Base-by-base conservation (phyloP, 805 yeast species). In the Yamadazyma kitorensis region DNA sequence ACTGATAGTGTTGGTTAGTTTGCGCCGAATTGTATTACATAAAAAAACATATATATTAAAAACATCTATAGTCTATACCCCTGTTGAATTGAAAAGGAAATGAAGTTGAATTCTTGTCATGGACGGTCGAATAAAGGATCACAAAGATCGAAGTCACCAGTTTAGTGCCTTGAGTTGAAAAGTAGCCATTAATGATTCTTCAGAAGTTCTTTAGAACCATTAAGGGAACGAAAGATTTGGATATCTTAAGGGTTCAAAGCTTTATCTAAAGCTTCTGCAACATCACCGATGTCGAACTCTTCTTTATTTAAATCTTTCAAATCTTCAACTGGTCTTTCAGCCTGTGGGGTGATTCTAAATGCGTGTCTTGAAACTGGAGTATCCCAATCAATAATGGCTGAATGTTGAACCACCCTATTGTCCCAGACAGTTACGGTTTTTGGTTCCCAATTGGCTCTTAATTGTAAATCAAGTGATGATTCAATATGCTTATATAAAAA, bases 371-470 rank as follows among this genome's bases (percentile, higher is more conserved):
- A 48, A 24, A 70, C 74, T 12, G 82, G 80, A 29, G 74, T 68
- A 45, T 74, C 82, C 81, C 86, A 83, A 49, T 84, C 91, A 36
- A 76, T 72, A 12, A 79, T 68, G 11, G 88, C 87, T 10, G 84
- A 66, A 55, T 84, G 93, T 17, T 74, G 59, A 7, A 78, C 73
- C 51, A 82, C 67, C 54, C 93, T 76, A 67, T 84, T 84, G 51
- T 84, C 93, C 91, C 91, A 84, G 17, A 82, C 57, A 13, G 80
- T 86, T 33, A 84, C 82, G 1, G 87, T 74, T 31, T 74, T 72
- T 34, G 80, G 79, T 51, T 77, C 81, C 84, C 87, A 84, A 35
- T 57, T 69, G 29, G 86, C 85, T 52, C 89, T 73, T 34, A 81
- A 64, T 45, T 82, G 86, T 46, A 81, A 67, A 54, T 81, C 87